phyloP scores from a whole-genome alignment of 2,329 filamentous ascomycete genomes.

The Sphaerulina populicola region DNA sequence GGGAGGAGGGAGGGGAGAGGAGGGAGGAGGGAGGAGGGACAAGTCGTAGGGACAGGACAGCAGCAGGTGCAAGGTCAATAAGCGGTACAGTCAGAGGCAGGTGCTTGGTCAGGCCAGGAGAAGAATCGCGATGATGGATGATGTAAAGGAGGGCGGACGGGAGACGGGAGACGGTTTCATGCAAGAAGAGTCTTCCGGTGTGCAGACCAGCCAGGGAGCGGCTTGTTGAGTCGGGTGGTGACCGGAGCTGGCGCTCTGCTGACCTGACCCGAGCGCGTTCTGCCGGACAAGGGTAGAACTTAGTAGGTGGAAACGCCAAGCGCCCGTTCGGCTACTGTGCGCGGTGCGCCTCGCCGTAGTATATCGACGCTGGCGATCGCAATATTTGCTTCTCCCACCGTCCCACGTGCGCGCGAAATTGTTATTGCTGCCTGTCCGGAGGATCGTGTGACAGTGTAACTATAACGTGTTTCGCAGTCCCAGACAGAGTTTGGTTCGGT shows the following conservation, averaged over 20 bases:
- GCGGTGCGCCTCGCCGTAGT: neutral
- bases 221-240: neutral
- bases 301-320: slow-evolving; percentile 1
- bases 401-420: too few relatives aligned
- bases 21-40: neutral
- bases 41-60: neutral
- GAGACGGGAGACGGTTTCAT: slow-evolving; percentile 5
- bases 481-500: too few relatives aligned
- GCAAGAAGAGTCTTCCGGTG: neutral
- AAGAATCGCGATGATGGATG: neutral
- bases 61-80: neutral
- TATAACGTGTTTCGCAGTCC: too few relatives aligned
- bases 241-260: neutral
- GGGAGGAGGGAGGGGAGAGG: too few relatives aligned
- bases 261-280: neutral
- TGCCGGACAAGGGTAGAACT: neutral
- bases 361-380: slow-evolving; percentile 11
- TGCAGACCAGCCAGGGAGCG: neutral
- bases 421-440: too few relatives aligned
- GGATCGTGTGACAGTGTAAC: too few relatives aligned
- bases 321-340: neutral
- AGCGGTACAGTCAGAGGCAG: neutral
- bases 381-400: neutral
- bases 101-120: neutral
- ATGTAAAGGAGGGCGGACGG: slow-evolving; percentile 3